Percentiles rank a stretch among this genome's conserved stretches.
Conservation (phyloP, 768 basidiomycete species). For the Boletus subparvulus region DNA sequence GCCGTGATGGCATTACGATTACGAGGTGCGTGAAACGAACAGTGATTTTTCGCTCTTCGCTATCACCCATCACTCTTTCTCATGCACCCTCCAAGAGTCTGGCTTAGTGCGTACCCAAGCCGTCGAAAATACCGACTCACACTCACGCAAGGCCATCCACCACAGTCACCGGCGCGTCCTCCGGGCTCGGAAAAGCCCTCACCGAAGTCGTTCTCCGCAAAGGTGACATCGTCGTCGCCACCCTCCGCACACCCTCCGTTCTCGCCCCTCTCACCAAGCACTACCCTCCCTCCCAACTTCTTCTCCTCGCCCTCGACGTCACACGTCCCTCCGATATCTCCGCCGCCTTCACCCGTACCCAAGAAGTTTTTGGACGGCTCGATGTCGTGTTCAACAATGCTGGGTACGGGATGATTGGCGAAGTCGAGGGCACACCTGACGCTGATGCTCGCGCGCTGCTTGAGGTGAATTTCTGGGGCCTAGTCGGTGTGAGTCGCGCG, state of each 20-base stretch:
- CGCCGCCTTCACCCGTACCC: slow-evolving; percentile 33
- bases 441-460: slow-evolving; percentile 34
- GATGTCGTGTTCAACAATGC: slow-evolving; percentile 50
- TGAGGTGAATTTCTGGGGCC: slow-evolving; percentile 31
- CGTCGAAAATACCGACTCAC: neutral
- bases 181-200: slow-evolving; percentile 38
- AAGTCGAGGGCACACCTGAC: slow-evolving; percentile 36
- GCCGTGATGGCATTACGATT: too few species aligned
- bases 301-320: slow-evolving; percentile 42
- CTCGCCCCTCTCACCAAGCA: slow-evolving; percentile 24
- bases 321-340: slow-evolving; percentile 30
- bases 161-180: slow-evolving; percentile 34
- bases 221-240: slow-evolving; percentile 42
- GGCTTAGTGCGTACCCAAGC: slow-evolving; percentile 1
- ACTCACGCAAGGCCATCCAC: neutral
- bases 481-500: slow-evolving; percentile 19
- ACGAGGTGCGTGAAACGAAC: too few species aligned
- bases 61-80: too few species aligned
- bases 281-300: slow-evolving; percentile 31
- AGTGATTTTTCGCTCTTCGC: too few species aligned
- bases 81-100: slow-evolving; percentile 1
- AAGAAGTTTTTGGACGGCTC: slow-evolving; percentile 37
- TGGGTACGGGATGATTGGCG: slow-evolving; percentile 26
- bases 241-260: slow-evolving; percentile 38
- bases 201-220: slow-evolving; percentile 31